These are phyloP conservation scores for Bertia moriformis DNA, from an alignment of 2,329 filamentous ascomycete genomes.

Conservation along the genomic window DNA sequence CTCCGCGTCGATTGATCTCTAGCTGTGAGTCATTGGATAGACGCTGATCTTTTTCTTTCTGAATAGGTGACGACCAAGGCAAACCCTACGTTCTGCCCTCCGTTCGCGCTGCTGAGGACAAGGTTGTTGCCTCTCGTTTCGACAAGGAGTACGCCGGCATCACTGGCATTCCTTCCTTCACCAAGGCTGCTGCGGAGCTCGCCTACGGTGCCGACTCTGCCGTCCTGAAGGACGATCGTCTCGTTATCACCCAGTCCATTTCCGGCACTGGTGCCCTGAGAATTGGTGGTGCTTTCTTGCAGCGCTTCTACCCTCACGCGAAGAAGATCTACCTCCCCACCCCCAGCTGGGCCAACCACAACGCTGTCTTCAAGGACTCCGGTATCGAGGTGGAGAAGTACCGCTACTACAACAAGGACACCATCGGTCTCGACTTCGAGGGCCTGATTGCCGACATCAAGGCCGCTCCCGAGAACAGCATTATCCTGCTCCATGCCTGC, in stretches of 20 bases:
- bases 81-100: slow-evolving; percentile 97
- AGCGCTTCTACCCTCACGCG: slow-evolving; percentile 75
- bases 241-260: slow-evolving; percentile 94
- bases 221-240: slow-evolving; percentile 47
- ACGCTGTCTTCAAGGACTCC: slow-evolving; percentile 85
- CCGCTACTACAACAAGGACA: slow-evolving; percentile 98
- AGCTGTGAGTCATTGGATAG: slow-evolving; percentile 2
- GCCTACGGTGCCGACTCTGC: slow-evolving; percentile 75
- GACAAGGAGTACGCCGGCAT: slow-evolving; percentile 99
- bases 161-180: slow-evolving; percentile 88
- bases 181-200: slow-evolving; percentile 75
- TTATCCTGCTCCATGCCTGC: slow-evolving; percentile 60
- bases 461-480: slow-evolving; percentile 53
- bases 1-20: not conserved
- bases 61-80: slow-evolving; percentile 63
- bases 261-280: slow-evolving; percentile 92
- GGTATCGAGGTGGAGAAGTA: slow-evolving; percentile 87
- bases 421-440: slow-evolving; percentile 93
- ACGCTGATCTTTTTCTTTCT: too few species aligned
- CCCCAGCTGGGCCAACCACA: slow-evolving; percentile 97
- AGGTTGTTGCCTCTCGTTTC: slow-evolving; percentile 60
- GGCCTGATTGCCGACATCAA: slow-evolving; percentile 85
- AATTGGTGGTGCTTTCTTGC: slow-evolving; percentile 84
- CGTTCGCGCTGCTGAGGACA: slow-evolving; percentile 75
- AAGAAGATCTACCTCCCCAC: slow-evolving; percentile 96